Base-by-base conservation (phyloP, 2,329 filamentous ascomycete genomes). In the Botrytis tulipae region DNA sequence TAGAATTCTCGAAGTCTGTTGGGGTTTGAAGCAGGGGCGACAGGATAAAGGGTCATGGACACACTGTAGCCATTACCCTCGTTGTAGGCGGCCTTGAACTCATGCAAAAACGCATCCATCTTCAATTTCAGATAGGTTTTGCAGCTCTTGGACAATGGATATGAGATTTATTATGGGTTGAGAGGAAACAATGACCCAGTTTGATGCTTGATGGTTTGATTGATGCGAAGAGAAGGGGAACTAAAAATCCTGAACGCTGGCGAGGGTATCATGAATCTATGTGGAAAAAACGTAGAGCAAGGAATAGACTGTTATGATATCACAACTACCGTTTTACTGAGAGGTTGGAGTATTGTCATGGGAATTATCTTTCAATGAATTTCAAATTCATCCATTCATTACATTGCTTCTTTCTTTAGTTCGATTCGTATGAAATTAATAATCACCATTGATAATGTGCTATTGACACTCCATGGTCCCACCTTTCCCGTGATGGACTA, bases 71-170 rank as follows among this genome's bases (percentile, higher is more conserved):
- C 94, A 80, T 93, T 89, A 73, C 87, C 86, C 44, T 84, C 82
- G 66, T 85, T 82, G 79, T 94, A 88, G 57, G 93, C 93, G 73
- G 88, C 84, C 72, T 88, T 89, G 81, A 97, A 97, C 74, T 93
- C 89, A 60, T 86, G 84, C 79, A 97, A 92, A 70, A 96, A 84
- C 70, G 86, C 84, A 80, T 95, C 90, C 94, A 97, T 95, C 72
- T 76, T 51, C 16, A 20, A 44, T n/a, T n/a, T 44, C 20, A 22
- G 35, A 61, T 22, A n/a, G 46, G 9, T 18, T 48, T 37, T 44
- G 44, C 44, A n/a, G 10, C n/a, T 66, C 22, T 42, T 54, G n/a
- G 25, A 22, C 25, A 35, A 65, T 18, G 12, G 4, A 10, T 32
- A 42, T 22, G 18, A 42, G 29, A 8, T 25, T 68, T 68, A 6